Evolutionary conservation across 306 rosid species (phyloP).

Genomic region (Elaeagnus macrophylla): DNA sequence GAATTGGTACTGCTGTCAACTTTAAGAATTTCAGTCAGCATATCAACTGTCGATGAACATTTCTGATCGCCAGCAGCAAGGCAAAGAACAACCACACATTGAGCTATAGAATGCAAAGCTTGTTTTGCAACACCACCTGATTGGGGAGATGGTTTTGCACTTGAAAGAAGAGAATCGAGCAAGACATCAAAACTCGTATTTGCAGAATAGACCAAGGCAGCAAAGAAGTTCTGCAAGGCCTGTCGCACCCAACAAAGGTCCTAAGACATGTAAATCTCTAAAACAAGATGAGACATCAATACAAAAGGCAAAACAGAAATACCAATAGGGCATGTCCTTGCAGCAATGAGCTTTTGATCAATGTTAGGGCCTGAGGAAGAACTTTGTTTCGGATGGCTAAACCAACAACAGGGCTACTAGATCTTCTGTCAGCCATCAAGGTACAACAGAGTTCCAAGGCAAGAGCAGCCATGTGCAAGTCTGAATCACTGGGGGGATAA

Average conservation of each 20-base stretch:
- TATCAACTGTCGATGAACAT: conserved; percentile 78
- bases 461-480: conserved; percentile 99
- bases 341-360: conserved; percentile 88
- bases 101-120: conserved; percentile 90
- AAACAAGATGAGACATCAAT: conserved; percentile 15
- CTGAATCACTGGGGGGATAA: conserved; percentile 68
- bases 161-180: conserved; percentile 79
- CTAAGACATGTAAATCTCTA: conserved; percentile 20
- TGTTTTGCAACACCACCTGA: conserved; percentile 97
- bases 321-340: conserved; percentile 97
- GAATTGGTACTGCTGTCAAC: conserved; percentile 73
- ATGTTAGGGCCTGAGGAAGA: conserved; percentile 85
- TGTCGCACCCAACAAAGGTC: conserved; percentile 27
- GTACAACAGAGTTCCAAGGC: conserved; percentile 97
- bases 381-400: conserved; percentile 92
- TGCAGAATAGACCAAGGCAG: conserved; percentile 84
- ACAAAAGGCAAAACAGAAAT: conserved; percentile 19
- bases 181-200: conserved; percentile 89
- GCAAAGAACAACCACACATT: conserved; percentile 94
- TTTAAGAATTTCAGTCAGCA: conserved; percentile 89
- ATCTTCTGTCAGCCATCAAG: conserved; percentile 89
- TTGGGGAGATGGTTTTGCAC: conserved; percentile 92
- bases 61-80: conserved; percentile 91
- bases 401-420: conserved; percentile 67
- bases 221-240: conserved; percentile 90